Percentiles rank a stretch among this genome's conserved stretches.
Conservation (phyloP, 2,329 filamentous ascomycete species). For the Nothophaeocryptopus gaeumannii region DNA sequence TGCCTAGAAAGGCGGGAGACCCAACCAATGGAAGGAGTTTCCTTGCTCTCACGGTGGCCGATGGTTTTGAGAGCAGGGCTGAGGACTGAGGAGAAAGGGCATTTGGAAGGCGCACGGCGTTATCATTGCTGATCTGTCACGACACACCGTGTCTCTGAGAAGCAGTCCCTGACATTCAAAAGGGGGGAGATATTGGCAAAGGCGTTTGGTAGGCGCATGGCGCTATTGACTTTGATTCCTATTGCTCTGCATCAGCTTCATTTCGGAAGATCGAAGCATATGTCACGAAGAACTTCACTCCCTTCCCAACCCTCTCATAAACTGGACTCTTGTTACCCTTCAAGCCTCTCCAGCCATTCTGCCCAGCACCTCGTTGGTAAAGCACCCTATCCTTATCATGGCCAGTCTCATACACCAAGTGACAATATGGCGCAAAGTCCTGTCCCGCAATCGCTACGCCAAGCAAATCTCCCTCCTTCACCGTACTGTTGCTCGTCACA, state of each 20-base stretch:
- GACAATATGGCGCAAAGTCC: conserved; percentile 26
- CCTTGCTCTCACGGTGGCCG: too few species aligned
- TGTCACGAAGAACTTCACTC: conserved; percentile 23
- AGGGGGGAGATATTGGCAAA: too few species aligned
- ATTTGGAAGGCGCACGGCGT: too few species aligned
- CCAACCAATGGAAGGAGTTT: too few species aligned
- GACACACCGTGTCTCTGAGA: too few species aligned
- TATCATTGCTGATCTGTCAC: too few species aligned
- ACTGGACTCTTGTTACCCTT: conserved; percentile 20
- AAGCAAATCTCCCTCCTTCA: conserved; percentile 20
- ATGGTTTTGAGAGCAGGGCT: too few species aligned
- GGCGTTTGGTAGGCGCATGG: too few species aligned
- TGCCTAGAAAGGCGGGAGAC: too few species aligned
- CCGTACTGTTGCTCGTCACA: conserved; percentile 23
- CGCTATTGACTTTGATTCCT: too few species aligned
- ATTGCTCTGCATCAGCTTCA: background rate
- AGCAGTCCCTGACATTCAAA: too few species aligned
- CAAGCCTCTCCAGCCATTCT: conserved; percentile 23
- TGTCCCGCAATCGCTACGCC: conserved; percentile 20
- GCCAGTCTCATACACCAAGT: conserved; percentile 21
- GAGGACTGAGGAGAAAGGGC: too few species aligned
- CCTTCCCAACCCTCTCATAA: conserved; percentile 23
- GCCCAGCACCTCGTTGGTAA: conserved; percentile 23
- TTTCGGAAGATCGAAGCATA: conserved; percentile 25
- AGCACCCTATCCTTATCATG: conserved; percentile 6